Evolutionary conservation across 805 yeast species (phyloP).

Genomic region (Tetrapisispora nanseiensis): DNA sequence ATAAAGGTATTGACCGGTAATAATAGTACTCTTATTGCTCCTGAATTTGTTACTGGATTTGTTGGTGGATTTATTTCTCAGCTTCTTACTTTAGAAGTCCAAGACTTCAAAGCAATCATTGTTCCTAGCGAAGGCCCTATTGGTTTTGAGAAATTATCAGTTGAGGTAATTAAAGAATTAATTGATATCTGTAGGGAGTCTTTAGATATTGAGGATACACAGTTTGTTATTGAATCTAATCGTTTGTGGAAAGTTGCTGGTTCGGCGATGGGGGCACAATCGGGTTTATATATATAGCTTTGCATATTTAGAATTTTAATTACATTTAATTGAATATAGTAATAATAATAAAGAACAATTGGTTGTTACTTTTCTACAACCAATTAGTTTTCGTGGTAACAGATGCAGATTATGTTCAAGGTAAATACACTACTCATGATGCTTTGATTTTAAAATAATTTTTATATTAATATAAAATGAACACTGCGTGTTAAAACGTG

Average conservation of each 20-base stretch:
- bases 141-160: slow-evolving; percentile 45
- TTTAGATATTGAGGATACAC: slow-evolving; percentile 6
- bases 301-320: not conserved
- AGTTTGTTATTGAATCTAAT: slow-evolving; percentile 19
- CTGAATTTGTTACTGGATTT: slow-evolving; percentile 52
- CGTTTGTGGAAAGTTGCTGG: slow-evolving; percentile 25
- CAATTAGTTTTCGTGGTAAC: no score
- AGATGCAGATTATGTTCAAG: no score
- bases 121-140: slow-evolving; percentile 52
- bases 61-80: slow-evolving; percentile 36
- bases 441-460: not conserved
- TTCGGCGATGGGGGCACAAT: slow-evolving; percentile 24
- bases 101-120: slow-evolving; percentile 11
- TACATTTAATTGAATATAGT: not conserved
- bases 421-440: no score
- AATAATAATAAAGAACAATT: no score
- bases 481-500: slow-evolving; percentile 3
- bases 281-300: slow-evolving; percentile 23
- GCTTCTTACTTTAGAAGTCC: slow-evolving; percentile 8
- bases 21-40: slow-evolving; percentile 38
- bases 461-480: slow-evolving; percentile 6
- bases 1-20: slow-evolving; percentile 20
- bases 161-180: slow-evolving; percentile 21
- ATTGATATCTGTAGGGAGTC: slow-evolving; percentile 11
- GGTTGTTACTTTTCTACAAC: no score